Conservation (phyloP, 2,329 filamentous ascomycete genomes). For the Colletotrichum endophyticum region DNA sequence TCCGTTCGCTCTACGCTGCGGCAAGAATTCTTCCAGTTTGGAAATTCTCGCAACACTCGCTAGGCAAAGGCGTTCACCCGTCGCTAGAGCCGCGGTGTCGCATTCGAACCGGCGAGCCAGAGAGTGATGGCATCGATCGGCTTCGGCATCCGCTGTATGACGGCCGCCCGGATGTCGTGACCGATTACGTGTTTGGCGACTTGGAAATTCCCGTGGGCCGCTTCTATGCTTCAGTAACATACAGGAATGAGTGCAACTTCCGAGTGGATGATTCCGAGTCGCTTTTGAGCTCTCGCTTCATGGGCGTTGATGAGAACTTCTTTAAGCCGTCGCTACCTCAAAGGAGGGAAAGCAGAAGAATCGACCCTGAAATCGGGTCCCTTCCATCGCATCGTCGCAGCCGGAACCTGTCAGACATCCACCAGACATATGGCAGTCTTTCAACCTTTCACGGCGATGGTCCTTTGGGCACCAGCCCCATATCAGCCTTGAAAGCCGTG, state of each 20-base stretch:
- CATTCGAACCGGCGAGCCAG: constrained; percentile 67
- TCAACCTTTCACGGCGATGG: constrained; percentile 89
- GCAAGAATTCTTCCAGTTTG: constrained; percentile 84
- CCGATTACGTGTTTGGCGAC: constrained; percentile 80
- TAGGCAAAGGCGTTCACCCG: constrained; percentile 72
- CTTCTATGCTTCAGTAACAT: constrained; percentile 80
- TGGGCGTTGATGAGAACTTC: constrained; percentile 87
- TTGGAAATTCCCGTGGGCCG: constrained; percentile 87
- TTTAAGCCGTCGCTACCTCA: constrained; percentile 79
- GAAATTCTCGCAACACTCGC: constrained; percentile 78
- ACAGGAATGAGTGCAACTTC: constrained; percentile 89
- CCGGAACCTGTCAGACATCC: constrained; percentile 60
- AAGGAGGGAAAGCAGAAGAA: constrained; percentile 46
- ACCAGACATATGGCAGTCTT: constrained; percentile 86
- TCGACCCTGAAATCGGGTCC: constrained; percentile 69
- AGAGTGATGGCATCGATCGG: constrained; percentile 65
- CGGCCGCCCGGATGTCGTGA: constrained; percentile 66
- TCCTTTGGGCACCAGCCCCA: constrained; percentile 80
- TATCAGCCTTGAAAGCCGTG: constrained; percentile 79
- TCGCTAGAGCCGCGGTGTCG: constrained; percentile 80
- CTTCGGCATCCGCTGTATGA: constrained; percentile 75
- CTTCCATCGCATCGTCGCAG: constrained; percentile 67
- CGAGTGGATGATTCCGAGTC: constrained; percentile 91
- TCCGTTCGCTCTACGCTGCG: constrained; percentile 85
- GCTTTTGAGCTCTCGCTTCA: constrained; percentile 88